Evolutionary conservation across 805 yeast genomes (phyloP).

Genomic region (Teunomyces barrocoloradensis): DNA sequence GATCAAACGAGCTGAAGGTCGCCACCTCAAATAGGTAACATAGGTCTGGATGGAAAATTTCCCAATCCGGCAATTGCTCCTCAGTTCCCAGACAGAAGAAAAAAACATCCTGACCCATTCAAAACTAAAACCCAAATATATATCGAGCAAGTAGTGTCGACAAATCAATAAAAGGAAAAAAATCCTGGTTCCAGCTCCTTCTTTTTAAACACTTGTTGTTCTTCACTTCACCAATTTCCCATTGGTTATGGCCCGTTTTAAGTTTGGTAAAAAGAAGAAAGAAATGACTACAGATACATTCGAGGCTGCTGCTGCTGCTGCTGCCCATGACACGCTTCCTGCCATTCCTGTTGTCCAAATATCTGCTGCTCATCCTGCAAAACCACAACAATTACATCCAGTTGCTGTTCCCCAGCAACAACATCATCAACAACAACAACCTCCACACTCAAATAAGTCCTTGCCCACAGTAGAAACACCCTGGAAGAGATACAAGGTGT

Average conservation of each 20-base stretch:
- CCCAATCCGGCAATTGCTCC: not conserved
- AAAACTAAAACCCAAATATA: not conserved
- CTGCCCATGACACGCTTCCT: conserved; percentile 1
- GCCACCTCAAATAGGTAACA: not conserved
- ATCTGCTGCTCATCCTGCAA: not conserved
- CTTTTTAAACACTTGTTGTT: too few relatives aligned
- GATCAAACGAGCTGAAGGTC: not conserved
- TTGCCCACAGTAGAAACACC: conserved; percentile 31
- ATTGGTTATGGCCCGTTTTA: conserved; percentile 53
- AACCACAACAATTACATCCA: not conserved
- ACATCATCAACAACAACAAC: not conserved
- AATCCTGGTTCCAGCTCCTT: too few relatives aligned
- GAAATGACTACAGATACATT: conserved; percentile 22
- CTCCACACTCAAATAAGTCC: not conserved
- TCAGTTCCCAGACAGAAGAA: not conserved
- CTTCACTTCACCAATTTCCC: not conserved
- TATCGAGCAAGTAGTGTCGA: not conserved
- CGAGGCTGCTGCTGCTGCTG: conserved; percentile 1
- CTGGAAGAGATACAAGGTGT: conserved; percentile 64
- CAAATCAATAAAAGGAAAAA: too few relatives aligned
- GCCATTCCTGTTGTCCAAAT: conserved; percentile 1
- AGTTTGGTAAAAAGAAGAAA: conserved; percentile 51
- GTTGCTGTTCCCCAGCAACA: not conserved
- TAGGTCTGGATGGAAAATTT: not conserved
- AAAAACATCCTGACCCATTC: not conserved